phyloP scores from a whole-genome alignment of 2,329 filamentous ascomycete species.

The Phyllachora maydis region DNA sequence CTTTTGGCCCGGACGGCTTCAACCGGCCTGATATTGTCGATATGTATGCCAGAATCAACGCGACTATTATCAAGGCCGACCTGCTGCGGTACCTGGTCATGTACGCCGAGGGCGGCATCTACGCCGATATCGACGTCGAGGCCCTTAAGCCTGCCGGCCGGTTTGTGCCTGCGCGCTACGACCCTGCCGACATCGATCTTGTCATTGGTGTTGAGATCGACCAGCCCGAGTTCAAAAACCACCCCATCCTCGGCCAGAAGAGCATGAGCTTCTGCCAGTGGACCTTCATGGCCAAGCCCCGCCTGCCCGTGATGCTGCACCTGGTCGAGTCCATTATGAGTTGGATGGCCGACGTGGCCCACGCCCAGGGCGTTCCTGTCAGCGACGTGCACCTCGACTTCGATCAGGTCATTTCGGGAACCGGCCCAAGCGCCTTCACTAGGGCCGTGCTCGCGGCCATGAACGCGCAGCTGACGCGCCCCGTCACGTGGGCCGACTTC shows the following conservation, averaged over 20 bases:
- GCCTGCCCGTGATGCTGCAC: slow-evolving; percentile 46
- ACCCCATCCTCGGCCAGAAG: slow-evolving; percentile 46
- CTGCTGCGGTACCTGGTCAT: slow-evolving; percentile 45
- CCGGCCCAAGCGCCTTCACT: slow-evolving; percentile 51
- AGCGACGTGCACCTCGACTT: slow-evolving; percentile 45
- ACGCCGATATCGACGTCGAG: slow-evolving; percentile 21
- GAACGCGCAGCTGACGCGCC: slow-evolving; percentile 20
- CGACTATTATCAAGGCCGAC: slow-evolving; percentile 47
- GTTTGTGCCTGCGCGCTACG: slow-evolving; percentile 43
- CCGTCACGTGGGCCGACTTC: slow-evolving; percentile 41
- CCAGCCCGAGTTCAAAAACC: slow-evolving; percentile 41
- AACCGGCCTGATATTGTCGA: slow-evolving; percentile 46
- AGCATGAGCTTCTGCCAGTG: slow-evolving; percentile 54
- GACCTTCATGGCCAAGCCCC: slow-evolving; percentile 52
- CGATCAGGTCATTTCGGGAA: slow-evolving; percentile 51
- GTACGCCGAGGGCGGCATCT: slow-evolving; percentile 41
- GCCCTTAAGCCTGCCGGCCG: slow-evolving; percentile 16
- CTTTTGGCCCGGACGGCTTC: slow-evolving; percentile 43
- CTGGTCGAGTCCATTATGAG: slow-evolving; percentile 47
- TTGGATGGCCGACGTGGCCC: slow-evolving; percentile 40
- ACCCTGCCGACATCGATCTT: slow-evolving; percentile 45
- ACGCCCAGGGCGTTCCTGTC: slow-evolving; percentile 34
- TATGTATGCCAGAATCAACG: slow-evolving; percentile 35
- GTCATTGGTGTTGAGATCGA: slow-evolving; percentile 54
- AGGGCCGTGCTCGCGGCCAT: slow-evolving; percentile 43